Percentiles rank a stretch among this genome's conserved stretches.
These are phyloP conservation scores for Zelopaecilomyces penicillatus DNA, from an alignment of 2,329 filamentous ascomycete species.

Conservation along the genomic window DNA sequence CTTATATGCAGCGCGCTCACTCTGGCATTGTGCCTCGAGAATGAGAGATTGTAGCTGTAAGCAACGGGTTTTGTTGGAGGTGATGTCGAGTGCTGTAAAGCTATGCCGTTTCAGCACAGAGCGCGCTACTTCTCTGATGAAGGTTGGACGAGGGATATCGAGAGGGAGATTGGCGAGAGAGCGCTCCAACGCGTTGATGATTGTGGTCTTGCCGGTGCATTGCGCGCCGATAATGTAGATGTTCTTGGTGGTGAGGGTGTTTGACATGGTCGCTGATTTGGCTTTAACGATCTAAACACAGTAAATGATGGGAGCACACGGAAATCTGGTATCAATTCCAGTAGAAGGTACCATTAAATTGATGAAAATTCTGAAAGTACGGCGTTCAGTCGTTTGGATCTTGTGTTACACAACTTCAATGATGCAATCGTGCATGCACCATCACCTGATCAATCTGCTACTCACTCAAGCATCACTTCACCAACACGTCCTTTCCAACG, in stretches of 20 bases:
- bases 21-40: constrained; percentile 24
- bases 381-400: too few species aligned
- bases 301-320: too few species aligned
- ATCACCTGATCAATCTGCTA: too few species aligned
- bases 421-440: too few species aligned
- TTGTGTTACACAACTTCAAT: too few species aligned
- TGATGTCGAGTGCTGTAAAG: constrained; percentile 28
- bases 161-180: constrained; percentile 13
- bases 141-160: constrained; percentile 8
- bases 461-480: too few species aligned
- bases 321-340: too few species aligned
- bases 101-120: constrained; percentile 22
- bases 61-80: constrained; percentile 16
- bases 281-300: too few species aligned
- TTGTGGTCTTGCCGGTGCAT: constrained; percentile 37
- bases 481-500: too few species aligned
- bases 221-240: constrained; percentile 38
- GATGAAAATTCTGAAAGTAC: too few species aligned
- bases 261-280: not conserved
- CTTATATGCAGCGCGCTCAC: constrained; percentile 17
- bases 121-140: constrained; percentile 31
- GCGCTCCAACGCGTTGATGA: constrained; percentile 25
- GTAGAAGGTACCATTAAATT: too few species aligned
- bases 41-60: constrained; percentile 30
- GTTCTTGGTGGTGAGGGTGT: not conserved